phyloP scores from a whole-genome alignment of 306 rosid genomes.

The Prunus campanulata region DNA sequence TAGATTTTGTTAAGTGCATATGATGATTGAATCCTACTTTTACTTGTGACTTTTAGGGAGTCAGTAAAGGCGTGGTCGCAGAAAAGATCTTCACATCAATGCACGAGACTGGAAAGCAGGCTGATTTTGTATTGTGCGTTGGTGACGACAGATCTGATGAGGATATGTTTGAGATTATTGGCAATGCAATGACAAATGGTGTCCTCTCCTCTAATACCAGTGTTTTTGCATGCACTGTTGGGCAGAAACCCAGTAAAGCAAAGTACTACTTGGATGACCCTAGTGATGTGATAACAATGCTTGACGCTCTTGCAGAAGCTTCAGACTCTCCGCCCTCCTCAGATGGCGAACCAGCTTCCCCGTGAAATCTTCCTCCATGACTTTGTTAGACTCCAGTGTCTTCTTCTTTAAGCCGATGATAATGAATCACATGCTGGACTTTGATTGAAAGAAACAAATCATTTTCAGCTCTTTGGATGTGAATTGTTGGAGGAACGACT shows the following conservation, averaged over 20 bases:
- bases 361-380: constrained; percentile 9
- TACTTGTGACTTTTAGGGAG: constrained; percentile 41
- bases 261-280: constrained; percentile 71
- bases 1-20: not conserved
- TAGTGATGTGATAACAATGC: constrained; percentile 49
- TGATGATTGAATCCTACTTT: constrained; percentile 10
- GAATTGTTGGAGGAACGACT: constrained; percentile 3
- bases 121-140: constrained; percentile 59
- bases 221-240: constrained; percentile 67
- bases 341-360: constrained; percentile 19
- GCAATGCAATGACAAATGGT: constrained; percentile 33
- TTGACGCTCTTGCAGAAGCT: constrained; percentile 55
- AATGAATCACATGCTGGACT: constrained; percentile 14
- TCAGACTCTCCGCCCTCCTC: constrained; percentile 37
- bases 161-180: constrained; percentile 69
- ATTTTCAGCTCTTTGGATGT: constrained; percentile 12
- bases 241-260: constrained; percentile 77
- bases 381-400: constrained; percentile 16
- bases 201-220: constrained; percentile 35
- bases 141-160: constrained; percentile 77
- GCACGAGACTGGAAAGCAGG: constrained; percentile 42
- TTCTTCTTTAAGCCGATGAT: constrained; percentile 12
- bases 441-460: constrained; percentile 7
- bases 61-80: constrained; percentile 65
- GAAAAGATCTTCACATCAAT: constrained; percentile 52